phyloP scores from a whole-genome alignment of 2,329 filamentous ascomycete genomes.

The Exophiala sideris region DNA sequence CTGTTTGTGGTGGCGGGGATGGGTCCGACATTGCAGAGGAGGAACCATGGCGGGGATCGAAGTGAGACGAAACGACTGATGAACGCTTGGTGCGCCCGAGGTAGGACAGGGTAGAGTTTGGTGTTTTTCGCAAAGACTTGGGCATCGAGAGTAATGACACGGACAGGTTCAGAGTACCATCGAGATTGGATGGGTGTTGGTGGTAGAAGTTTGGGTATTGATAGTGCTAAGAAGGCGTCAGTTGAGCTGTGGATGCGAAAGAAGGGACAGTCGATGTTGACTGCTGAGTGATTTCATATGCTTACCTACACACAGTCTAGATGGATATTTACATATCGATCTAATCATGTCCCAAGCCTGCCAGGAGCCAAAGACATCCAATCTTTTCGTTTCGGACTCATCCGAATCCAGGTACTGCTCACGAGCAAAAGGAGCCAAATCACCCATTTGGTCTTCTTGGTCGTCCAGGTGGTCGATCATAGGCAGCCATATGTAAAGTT shows the following conservation, averaged over 20 bases:
- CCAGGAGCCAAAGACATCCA: constrained; percentile 78
- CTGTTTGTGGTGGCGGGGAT: constrained; percentile 45
- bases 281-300: constrained; percentile 17
- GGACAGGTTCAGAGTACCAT: constrained; percentile 63
- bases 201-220: constrained; percentile 60
- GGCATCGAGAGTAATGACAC: constrained; percentile 52
- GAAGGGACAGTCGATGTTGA: not conserved
- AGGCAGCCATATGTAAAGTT: constrained; percentile 75
- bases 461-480: constrained; percentile 73
- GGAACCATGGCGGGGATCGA: constrained; percentile 57
- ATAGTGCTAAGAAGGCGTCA: constrained; percentile 45
- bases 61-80: constrained; percentile 58
- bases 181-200: constrained; percentile 53
- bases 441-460: constrained; percentile 44
- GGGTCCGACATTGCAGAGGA: constrained; percentile 57
- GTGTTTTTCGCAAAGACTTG: constrained; percentile 57
- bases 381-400: constrained; percentile 42
- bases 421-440: constrained; percentile 43
- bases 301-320: constrained; percentile 80
- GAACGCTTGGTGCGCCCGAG: constrained; percentile 56
- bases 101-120: constrained; percentile 57
- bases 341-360: constrained; percentile 91
- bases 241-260: constrained; percentile 1
- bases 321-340: constrained; percentile 78
- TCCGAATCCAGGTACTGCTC: constrained; percentile 36